A percentile compares a stretch with the other conserved stretches of the same genome.
Evolutionary conservation across 805 yeast species (phyloP).

Genomic region (Myxozyma udenii): DNA sequence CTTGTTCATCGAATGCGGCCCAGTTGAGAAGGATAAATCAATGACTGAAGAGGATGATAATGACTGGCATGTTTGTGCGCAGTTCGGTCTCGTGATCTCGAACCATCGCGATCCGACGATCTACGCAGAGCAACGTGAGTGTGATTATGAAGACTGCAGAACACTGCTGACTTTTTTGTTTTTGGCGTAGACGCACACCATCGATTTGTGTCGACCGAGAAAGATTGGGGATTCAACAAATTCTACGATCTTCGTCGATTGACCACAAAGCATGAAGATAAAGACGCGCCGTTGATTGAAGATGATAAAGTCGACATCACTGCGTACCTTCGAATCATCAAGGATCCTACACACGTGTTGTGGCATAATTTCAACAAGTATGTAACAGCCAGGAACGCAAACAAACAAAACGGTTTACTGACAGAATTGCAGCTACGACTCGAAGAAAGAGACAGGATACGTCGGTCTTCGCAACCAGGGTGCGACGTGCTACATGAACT

Average conservation of each 20-base stretch:
- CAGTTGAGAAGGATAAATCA: conserved; percentile 32
- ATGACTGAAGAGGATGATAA: conserved; percentile 34
- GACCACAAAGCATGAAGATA: conserved; percentile 37
- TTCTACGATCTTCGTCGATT: conserved; percentile 56
- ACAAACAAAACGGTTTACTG: too few relatives aligned
- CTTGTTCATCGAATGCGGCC: conserved; percentile 73
- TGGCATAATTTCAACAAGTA: conserved; percentile 81
- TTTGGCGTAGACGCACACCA: conserved; percentile 55
- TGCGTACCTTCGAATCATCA: conserved; percentile 69
- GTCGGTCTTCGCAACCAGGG: conserved; percentile 96
- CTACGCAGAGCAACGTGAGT: conserved; percentile 49
- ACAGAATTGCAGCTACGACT: conserved; percentile 63
- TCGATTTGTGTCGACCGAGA: conserved; percentile 68
- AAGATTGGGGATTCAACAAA: conserved; percentile 95
- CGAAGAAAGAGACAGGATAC: conserved; percentile 81
- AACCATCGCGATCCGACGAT: conserved; percentile 67
- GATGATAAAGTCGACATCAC: conserved; percentile 66
- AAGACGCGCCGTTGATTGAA: conserved; percentile 45
- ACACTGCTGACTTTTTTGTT: too few relatives aligned
- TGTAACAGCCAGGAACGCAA: too few relatives aligned
- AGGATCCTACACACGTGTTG: conserved; percentile 89
- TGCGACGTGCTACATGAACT: conserved; percentile 95
- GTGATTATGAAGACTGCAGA: neutral
- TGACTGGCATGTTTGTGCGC: conserved; percentile 87
- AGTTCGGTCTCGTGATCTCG: conserved; percentile 81